These are phyloP conservation scores for Quercus mongolica DNA, from an alignment of 306 rosid genomes.

Conservation along the genomic window DNA sequence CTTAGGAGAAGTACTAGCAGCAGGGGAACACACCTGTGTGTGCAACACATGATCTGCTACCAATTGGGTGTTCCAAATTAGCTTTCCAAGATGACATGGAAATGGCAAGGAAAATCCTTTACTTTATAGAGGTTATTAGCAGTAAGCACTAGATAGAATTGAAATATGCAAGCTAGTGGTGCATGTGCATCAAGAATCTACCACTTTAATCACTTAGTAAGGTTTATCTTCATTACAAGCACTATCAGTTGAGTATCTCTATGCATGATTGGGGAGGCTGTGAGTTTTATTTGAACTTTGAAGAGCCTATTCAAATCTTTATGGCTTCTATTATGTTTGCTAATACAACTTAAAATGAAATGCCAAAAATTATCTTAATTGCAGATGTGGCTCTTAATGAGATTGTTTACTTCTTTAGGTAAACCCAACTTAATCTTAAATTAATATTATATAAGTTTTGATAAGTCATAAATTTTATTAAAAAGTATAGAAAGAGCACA, in stretches of 20 bases:
- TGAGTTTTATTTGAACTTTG: not conserved
- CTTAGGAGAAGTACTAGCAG: not conserved
- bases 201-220: not conserved
- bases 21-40: not conserved
- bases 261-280: not conserved
- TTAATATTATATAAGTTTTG: not conserved
- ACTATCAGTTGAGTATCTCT: not conserved
- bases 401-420: not conserved
- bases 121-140: not conserved
- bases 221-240: not conserved
- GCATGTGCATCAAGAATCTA: not conserved
- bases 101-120: not conserved
- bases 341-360: not conserved
- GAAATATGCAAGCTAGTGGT: not conserved
- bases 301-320: not conserved
- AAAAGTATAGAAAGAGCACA: too few relatives aligned
- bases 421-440: not conserved
- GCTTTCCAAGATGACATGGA: not conserved
- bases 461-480: too few relatives aligned
- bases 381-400: not conserved
- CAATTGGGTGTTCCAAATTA: not conserved
- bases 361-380: not conserved
- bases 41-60: not conserved
- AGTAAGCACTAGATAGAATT: not conserved
- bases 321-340: not conserved